Conservation (phyloP, 1,284 basidiomycete genomes). For the Boletellus deceptivus region DNA sequence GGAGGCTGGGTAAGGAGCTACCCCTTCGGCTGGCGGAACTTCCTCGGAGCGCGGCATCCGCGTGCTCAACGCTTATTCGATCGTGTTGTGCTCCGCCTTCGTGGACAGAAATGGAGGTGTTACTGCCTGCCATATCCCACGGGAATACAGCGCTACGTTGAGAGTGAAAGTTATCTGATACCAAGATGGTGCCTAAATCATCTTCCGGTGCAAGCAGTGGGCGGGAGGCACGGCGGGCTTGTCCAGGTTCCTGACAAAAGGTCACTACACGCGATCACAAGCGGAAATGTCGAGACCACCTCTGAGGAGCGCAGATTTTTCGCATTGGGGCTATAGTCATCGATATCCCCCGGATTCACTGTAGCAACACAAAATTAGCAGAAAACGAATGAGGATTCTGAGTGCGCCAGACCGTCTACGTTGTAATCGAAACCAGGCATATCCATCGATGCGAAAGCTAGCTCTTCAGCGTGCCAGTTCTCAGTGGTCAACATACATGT, state of each 20-base stretch:
- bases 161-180: conserved; percentile 45
- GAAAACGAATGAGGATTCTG: not conserved
- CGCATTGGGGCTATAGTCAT: conserved; percentile 15
- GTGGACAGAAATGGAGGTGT: conserved; percentile 48
- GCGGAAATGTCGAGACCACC: conserved; percentile 36
- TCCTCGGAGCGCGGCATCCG: conserved; percentile 51
- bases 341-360: conserved; percentile 23
- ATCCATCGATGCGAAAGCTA: conserved; percentile 8
- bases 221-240: conserved; percentile 62
- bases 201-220: conserved; percentile 48
- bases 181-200: conserved; percentile 46
- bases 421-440: conserved; percentile 27
- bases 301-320: conserved; percentile 60
- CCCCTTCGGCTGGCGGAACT: conserved; percentile 50
- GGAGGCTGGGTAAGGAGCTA: conserved; percentile 51
- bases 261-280: conserved; percentile 7
- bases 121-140: conserved; percentile 75
- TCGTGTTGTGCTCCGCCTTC: conserved; percentile 44
- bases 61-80: conserved; percentile 47
- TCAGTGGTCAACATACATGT: not conserved
- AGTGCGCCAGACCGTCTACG: conserved; percentile 23
- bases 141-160: conserved; percentile 73
- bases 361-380: conserved; percentile 5
- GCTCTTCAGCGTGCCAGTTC: conserved; percentile 5
- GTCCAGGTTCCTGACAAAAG: conserved; percentile 64